Base-by-base conservation (phyloP, 345 rosid genomes). In the Schrenkiella parvula region DNA sequence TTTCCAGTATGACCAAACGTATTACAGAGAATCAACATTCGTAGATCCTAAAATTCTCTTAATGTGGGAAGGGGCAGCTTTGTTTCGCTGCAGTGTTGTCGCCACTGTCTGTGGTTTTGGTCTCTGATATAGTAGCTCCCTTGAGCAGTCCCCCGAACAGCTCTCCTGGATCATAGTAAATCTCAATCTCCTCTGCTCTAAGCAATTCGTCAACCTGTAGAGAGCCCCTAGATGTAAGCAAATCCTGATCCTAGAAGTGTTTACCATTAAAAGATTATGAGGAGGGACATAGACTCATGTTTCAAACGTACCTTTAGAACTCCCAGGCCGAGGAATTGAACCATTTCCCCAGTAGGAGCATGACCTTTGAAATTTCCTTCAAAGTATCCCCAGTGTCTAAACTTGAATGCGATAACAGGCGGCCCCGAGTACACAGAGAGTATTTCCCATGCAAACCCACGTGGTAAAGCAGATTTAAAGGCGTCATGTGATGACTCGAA, bases 401-500 rank as follows among this genome's bases (percentile, higher is more conserved):
- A 93, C 82, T 90, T 90, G 82, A 75, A 90, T 54, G 92, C 66
- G 55, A 90, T 87, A 15, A 76, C 60, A 1, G 97, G 98, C 1
- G 93, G 98, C 7, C 96, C 92, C 0, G 93, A 86, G 59, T 87
- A 87, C 10, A 90, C 97, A 5, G 25, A 37, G 12, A 86, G 41
- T 61, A 88, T 80, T 79, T 89, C 98, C 89, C 88, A 88, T 0
- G 96, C 93, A 80, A 93, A 90, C n/a, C 98, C 97, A 0, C 92
- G 81, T 1, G 90, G 97, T 47, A 93, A 79, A 43, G 97, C 89
- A 0, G 85, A 76, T 34, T 74, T 66, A 42, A 90, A 93, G 8
- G 60, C 84, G 11, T 87, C 85, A 17, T 88, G 97, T 1, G 98
- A 88, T 26, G 97, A 87, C 57, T 86, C 89, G 17, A 88, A 90